phyloP scores from a whole-genome alignment of 768 basidiomycete genomes.

The Podaxis sp. region DNA sequence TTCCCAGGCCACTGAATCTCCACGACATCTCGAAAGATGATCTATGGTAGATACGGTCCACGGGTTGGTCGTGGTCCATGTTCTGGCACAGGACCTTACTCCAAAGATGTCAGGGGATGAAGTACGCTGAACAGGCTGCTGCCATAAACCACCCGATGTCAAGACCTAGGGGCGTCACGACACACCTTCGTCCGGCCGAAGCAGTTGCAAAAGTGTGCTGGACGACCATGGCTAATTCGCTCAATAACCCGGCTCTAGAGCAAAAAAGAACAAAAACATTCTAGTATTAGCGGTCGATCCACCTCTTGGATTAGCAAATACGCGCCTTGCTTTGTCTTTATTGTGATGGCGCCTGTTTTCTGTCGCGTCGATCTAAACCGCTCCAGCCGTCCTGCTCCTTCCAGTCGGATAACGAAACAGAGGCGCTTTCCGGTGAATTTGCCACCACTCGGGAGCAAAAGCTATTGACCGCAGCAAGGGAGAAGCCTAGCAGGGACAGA shows the following conservation, averaged over 20 bases:
- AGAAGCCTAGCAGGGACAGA: no score
- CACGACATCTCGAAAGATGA: background rate
- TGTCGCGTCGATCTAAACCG: no score
- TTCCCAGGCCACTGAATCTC: background rate
- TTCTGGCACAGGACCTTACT: background rate
- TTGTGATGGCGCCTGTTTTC: background rate
- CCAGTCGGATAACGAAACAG: no score
- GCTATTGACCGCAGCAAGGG: no score
- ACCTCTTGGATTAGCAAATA: background rate
- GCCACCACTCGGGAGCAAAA: no score
- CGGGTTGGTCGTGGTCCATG: background rate
- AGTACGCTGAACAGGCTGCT: background rate
- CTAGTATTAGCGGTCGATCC: no score
- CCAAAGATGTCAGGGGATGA: background rate
- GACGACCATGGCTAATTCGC: no score
- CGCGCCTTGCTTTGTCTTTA: background rate
- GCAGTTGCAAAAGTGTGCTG: no score
- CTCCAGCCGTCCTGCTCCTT: background rate
- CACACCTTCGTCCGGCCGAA: background rate
- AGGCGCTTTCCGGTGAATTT: no score
- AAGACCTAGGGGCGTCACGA: background rate
- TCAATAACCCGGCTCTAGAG: no score
- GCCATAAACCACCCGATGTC: background rate
- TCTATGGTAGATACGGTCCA: background rate
- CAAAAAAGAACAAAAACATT: no score